Percentiles rank a stretch among this genome's conserved stretches.
phyloP scores from a whole-genome alignment of 192 early-diverging fungal species.

The Cladochytrium replicatum region DNA sequence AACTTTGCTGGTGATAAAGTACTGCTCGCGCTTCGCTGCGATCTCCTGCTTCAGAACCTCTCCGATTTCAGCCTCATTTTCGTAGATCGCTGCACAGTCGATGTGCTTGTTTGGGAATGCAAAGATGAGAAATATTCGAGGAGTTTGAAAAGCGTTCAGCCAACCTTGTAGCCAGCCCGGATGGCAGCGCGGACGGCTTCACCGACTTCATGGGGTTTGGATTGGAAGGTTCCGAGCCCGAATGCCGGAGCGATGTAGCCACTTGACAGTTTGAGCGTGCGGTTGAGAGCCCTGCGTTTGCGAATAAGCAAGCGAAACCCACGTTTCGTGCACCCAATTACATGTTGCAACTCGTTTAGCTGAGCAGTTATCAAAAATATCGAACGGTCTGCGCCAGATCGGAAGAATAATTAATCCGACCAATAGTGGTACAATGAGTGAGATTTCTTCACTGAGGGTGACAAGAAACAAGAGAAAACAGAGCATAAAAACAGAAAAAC shows the following conservation, averaged over 20 bases:
- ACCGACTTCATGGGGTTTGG: constrained; percentile 34
- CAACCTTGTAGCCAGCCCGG: constrained; percentile 50
- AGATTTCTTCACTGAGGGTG: no score
- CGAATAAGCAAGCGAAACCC: no score
- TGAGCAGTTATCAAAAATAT: no score
- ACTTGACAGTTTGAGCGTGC: constrained; percentile 10
- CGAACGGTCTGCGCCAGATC: no score
- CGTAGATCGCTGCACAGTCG: constrained; percentile 43
- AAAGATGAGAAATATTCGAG: constrained; percentile 6
- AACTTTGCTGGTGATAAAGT: constrained; percentile 69
- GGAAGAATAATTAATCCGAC: no score
- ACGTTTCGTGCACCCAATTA: no score
- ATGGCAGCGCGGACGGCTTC: constrained; percentile 57
- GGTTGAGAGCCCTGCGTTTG: background rate
- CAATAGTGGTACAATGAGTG: no score
- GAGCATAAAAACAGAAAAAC: background rate
- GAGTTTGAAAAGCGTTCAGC: constrained; percentile 28
- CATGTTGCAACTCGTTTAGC: no score
- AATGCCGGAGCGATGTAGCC: constrained; percentile 16
- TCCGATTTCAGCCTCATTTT: constrained; percentile 75
- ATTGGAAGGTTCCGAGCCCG: constrained; percentile 32
- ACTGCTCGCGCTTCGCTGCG: constrained; percentile 52
- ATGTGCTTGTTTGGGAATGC: constrained; percentile 10
- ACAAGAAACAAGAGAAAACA: background rate
- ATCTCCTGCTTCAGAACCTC: constrained; percentile 47